Conservation (phyloP, 768 basidiomycete genomes). For the Grammothele lineata region DNA sequence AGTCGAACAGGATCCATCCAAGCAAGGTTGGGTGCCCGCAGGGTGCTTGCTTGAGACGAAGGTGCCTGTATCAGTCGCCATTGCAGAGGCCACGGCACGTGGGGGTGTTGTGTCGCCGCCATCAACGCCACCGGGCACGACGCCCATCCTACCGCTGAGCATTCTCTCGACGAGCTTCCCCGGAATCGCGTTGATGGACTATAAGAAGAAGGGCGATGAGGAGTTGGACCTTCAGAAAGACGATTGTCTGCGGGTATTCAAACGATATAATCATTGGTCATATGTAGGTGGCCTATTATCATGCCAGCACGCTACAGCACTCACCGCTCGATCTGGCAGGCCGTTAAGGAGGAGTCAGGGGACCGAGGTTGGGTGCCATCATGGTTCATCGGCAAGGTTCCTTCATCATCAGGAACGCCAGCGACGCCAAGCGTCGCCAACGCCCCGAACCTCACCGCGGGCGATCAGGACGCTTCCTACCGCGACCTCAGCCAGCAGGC, state of each 20-base stretch:
- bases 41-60: conserved; percentile 94
- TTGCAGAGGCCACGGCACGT: conserved; percentile 74
- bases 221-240: conserved; percentile 89
- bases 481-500: conserved; percentile 42
- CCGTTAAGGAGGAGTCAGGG: conserved; percentile 90
- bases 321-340: conserved; percentile 40
- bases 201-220: conserved; percentile 89
- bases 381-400: conserved; percentile 93
- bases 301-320: conserved; percentile 3
- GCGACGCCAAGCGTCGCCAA: conserved; percentile 41
- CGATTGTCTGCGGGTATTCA: conserved; percentile 87
- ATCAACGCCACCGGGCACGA: conserved; percentile 38
- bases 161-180: conserved; percentile 99
- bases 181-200: conserved; percentile 94
- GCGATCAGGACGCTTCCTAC: conserved; percentile 20
- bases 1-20: conserved; percentile 69
- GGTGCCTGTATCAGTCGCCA: conserved; percentile 84
- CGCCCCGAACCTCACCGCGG: conserved; percentile 18
- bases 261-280: conserved; percentile 98
- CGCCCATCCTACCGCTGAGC: conserved; percentile 83
- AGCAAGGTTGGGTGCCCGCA: conserved; percentile 97
- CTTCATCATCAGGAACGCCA: conserved; percentile 36
- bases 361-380: conserved; percentile 98
- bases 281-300: conserved; percentile 50
- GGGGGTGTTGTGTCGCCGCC: conserved; percentile 41